Percentiles rank a stretch among this genome's conserved stretches.
Conservation (phyloP, 2,329 filamentous ascomycete species). For the Epichloe festucae region DNA sequence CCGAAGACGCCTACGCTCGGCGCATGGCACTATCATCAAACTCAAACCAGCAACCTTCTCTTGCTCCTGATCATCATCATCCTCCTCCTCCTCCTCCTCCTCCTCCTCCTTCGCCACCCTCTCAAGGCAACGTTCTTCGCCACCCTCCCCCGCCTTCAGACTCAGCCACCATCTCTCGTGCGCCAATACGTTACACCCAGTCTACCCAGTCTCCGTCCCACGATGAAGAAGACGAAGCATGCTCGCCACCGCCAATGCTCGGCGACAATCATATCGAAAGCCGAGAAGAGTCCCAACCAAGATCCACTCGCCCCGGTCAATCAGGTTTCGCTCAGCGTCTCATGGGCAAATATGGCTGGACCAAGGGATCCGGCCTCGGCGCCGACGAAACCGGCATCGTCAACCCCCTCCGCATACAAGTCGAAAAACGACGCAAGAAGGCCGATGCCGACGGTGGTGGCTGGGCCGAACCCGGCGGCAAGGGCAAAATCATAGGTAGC, state of each 20-base stretch:
- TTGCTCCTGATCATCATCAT: slow-evolving; percentile 16
- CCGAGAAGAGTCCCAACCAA: slow-evolving; percentile 26
- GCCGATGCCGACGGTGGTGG: slow-evolving; percentile 69
- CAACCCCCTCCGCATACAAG: slow-evolving; percentile 67
- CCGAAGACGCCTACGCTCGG: slow-evolving; percentile 56
- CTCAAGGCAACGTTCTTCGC: slow-evolving; percentile 18
- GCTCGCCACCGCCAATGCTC: slow-evolving; percentile 33
- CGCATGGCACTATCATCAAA: slow-evolving; percentile 43
- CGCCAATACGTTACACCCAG: slow-evolving; percentile 59
- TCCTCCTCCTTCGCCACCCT: slow-evolving; percentile 15
- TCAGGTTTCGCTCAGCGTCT: slow-evolving; percentile 75
- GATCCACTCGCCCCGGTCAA: slow-evolving; percentile 62
- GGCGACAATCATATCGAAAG: slow-evolving; percentile 22
- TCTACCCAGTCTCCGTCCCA: slow-evolving; percentile 12
- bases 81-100: slow-evolving; percentile 12
- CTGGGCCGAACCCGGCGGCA: slow-evolving; percentile 54
- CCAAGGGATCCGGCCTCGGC: slow-evolving; percentile 75
- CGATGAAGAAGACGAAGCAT: slow-evolving; percentile 28
- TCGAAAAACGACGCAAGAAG: slow-evolving; percentile 75
- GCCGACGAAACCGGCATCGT: slow-evolving; percentile 72
- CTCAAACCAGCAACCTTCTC: slow-evolving; percentile 18
- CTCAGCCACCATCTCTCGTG: slow-evolving; percentile 57
- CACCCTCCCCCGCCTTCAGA: slow-evolving; percentile 27
- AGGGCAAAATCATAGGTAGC: slow-evolving; percentile 72
- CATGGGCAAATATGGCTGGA: slow-evolving; percentile 91